A percentile compares a stretch with the other conserved stretches of the same genome.
phyloP scores from a whole-genome alignment of 2,329 filamentous ascomycete species.

The Mycosphaerella sp. region DNA sequence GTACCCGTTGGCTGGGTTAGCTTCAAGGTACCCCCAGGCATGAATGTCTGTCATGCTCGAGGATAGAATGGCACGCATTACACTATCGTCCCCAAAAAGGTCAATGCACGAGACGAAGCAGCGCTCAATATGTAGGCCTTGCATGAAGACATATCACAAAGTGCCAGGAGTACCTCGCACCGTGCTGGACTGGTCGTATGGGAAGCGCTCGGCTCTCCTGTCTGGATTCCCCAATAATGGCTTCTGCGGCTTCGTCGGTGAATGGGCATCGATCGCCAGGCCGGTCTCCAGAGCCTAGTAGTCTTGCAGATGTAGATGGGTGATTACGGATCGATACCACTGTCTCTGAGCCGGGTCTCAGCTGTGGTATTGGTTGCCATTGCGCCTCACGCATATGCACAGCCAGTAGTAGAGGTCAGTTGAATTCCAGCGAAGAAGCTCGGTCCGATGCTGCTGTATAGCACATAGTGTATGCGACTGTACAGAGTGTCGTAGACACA shows the following conservation, averaged over 20 bases:
- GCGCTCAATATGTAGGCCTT: neutral
- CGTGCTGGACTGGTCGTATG: neutral
- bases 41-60: neutral
- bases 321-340: too few species aligned
- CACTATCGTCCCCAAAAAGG: neutral
- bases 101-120: neutral
- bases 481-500: neutral
- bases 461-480: too few species aligned
- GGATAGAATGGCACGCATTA: neutral
- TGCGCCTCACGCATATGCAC: too few species aligned
- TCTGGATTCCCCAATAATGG: too few species aligned
- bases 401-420: neutral
- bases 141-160: neutral
- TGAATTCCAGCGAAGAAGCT: neutral
- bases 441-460: neutral
- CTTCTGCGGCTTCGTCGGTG: too few species aligned
- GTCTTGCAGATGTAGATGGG: too few species aligned
- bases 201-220: neutral
- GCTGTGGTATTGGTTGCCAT: too few species aligned
- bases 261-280: too few species aligned
- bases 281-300: too few species aligned
- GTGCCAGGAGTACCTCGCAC: neutral
- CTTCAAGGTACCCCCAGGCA: neutral
- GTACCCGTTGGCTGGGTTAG: neutral
- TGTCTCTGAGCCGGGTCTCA: too few species aligned